These are phyloP conservation scores for Phytophthora podocarpi DNA, from an alignment of 352 stramenopile genomes.

Conservation along the genomic window DNA sequence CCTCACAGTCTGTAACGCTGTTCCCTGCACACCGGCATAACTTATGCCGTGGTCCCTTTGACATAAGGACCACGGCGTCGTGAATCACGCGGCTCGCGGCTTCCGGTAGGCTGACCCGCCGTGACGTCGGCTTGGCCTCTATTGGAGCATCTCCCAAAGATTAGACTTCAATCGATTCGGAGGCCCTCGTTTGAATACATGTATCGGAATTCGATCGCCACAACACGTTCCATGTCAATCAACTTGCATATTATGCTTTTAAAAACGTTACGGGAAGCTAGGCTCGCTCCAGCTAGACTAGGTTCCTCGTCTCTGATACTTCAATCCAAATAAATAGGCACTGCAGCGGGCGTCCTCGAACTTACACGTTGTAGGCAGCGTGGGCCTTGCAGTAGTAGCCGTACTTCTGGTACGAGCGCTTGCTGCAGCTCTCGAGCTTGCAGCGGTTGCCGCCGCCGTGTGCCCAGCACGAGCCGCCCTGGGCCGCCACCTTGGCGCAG, in stretches of 20 bases:
- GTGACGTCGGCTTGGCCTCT: too few relatives aligned
- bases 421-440: slow-evolving; percentile 64
- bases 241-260: slow-evolving; percentile 24
- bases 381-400: slow-evolving; percentile 74
- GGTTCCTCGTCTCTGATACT: slow-evolving; percentile 8
- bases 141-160: too few relatives aligned
- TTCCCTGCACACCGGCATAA: slow-evolving; percentile 17
- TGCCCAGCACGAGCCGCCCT: slow-evolving; percentile 75
- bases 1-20: too few relatives aligned
- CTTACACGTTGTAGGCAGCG: slow-evolving; percentile 39
- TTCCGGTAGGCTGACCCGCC: slow-evolving; percentile 1
- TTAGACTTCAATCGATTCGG: too few relatives aligned
- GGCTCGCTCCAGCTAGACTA: slow-evolving; percentile 11
- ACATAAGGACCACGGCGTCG: too few relatives aligned
- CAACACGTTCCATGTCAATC: slow-evolving; percentile 5
- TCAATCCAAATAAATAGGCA: slow-evolving; percentile 40
- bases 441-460: slow-evolving; percentile 82
- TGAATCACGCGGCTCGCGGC: background rate
- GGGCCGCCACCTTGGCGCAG: slow-evolving; percentile 71
- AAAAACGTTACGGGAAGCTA: slow-evolving; percentile 21
- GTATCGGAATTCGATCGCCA: too few relatives aligned
- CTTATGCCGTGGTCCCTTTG: too few relatives aligned
- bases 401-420: slow-evolving; percentile 81
- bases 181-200: too few relatives aligned
- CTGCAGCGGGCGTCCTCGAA: too few relatives aligned